Base-by-base conservation (phyloP, 208 protist species). In the Blastocrithidia nonstop region DNA sequence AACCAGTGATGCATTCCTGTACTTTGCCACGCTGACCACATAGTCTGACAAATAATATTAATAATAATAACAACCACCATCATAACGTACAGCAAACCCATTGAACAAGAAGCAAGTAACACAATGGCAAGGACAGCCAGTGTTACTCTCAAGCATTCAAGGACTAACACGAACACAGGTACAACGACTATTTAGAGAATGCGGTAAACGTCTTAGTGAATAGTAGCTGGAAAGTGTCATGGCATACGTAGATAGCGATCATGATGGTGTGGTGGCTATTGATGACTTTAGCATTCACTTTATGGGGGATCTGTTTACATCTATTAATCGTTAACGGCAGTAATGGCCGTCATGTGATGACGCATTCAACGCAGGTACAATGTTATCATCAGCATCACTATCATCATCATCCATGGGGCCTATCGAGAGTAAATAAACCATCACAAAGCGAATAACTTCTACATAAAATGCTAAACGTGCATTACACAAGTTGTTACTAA, bases 251-350 rank as follows among this genome's bases (percentile, higher is more conserved):
- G 85, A 94, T 50, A 42, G 51, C 13, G 72, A 95, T 53, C 61
- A 78, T 5, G 67, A 83, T 55, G 67, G 79, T n/a, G 65, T 63
- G 58, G 71, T 95, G 11, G 69, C 64, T 13, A 58, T 95, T 6
- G 41, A 60, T 20, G 84, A 92, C 22, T 90, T 95, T 45, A 70
- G 58, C n/a, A 67, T 89, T 52, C 46, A 76, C 32, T 61, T 93
- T 37, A 53, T 87, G 27, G 57, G 64, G 16, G 75, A 90, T 52
- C 67, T 82, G 59, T 85, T 93, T 37, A 58, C 81, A 22, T 80
- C 84, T 1, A 66, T n/a, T n/a, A n/a, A n/a, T n/a, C n/a, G n/a
- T n/a, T n/a, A n/a, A n/a, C n/a, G n/a, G n/a, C n/a, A n/a, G n/a
- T n/a, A n/a, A n/a, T n/a, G n/a, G n/a, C n/a, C n/a, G n/a, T n/a